phyloP scores from a whole-genome alignment of 352 stramenopile genomes.

The Pythium coloratum region DNA sequence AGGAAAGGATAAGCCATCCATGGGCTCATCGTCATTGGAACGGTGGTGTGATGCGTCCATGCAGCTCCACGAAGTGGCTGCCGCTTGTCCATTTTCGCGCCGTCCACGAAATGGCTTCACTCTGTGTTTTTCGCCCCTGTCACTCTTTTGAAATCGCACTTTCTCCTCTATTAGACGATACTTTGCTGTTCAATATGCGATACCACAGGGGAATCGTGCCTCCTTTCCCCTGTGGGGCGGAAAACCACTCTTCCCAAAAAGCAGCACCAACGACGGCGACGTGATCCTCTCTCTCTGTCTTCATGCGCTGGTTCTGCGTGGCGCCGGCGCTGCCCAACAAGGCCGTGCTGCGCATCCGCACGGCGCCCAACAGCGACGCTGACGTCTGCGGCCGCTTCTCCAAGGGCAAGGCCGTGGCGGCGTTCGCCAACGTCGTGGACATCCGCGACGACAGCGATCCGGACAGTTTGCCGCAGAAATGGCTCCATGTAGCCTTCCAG shows the following conservation, averaged over 20 bases:
- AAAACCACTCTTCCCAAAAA: conserved; percentile 3
- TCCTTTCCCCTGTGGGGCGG: conserved; percentile 2
- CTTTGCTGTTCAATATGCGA: neutral
- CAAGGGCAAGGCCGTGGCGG: conserved; percentile 51
- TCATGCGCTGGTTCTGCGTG: conserved; percentile 77
- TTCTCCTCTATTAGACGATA: neutral
- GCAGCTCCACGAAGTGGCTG: no score
- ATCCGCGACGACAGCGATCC: conserved; percentile 19
- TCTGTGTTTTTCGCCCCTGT: conserved; percentile 1
- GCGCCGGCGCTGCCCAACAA: conserved; percentile 52
- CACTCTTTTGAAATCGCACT: neutral
- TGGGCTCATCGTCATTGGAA: no score
- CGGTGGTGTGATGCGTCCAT: no score
- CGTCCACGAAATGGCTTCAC: conserved; percentile 13
- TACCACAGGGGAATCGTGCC: conserved; percentile 1
- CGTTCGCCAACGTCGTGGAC: conserved; percentile 38
- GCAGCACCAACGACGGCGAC: conserved; percentile 1
- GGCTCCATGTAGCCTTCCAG: conserved; percentile 54
- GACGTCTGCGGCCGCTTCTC: conserved; percentile 40
- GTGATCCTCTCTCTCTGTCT: neutral
- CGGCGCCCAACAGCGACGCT: conserved; percentile 46
- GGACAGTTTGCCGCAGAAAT: conserved; percentile 29
- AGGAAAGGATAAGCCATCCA: no score
- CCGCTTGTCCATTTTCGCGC: neutral
- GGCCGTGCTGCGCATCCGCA: conserved; percentile 65